Percentiles rank a stretch among this genome's conserved stretches.
phyloP scores from a whole-genome alignment of 2,329 filamentous ascomycete genomes.

The Pseudogymnoascus sp. region DNA sequence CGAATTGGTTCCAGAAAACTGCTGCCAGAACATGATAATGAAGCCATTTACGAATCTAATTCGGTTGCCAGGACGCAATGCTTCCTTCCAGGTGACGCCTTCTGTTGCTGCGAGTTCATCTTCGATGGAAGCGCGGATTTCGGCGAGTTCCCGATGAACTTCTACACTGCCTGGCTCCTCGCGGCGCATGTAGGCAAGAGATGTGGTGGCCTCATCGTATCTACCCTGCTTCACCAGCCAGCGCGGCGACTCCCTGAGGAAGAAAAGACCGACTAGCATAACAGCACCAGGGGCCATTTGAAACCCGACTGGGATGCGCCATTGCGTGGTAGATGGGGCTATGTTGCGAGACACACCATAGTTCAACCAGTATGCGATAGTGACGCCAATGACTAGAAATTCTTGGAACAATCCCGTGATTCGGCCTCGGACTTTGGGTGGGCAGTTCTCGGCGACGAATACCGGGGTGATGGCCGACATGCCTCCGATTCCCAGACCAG shows the following conservation, averaged over 20 bases:
- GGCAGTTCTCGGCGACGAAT: constrained; percentile 33
- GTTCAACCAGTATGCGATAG: constrained; percentile 36
- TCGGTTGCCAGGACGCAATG: constrained; percentile 38
- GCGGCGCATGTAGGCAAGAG: constrained; percentile 49
- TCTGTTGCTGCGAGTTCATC: constrained; percentile 62
- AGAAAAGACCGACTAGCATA: constrained; percentile 59
- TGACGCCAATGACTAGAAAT: constrained; percentile 32
- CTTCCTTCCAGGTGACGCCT: constrained; percentile 39
- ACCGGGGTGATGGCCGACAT: constrained; percentile 36
- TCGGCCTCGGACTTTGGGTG: constrained; percentile 34
- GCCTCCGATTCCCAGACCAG: constrained; percentile 40
- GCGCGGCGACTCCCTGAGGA: constrained; percentile 60
- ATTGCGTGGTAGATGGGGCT: constrained; percentile 34
- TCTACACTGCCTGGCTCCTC: constrained; percentile 51
- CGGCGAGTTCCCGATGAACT: constrained; percentile 50
- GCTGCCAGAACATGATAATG: constrained; percentile 41
- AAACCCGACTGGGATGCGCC: constrained; percentile 39
- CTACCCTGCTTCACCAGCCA: constrained; percentile 59
- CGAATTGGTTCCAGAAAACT: constrained; percentile 20
- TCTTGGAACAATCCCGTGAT: constrained; percentile 33
- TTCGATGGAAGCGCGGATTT: constrained; percentile 57
- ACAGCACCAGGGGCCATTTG: constrained; percentile 43
- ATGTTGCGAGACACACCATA: constrained; percentile 38
- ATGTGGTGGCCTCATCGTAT: constrained; percentile 45
- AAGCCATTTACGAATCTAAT: constrained; percentile 34